Evolutionary conservation across 176 grass and related monocot genomes (phyloP).

Genomic region (Aegilops umbellulata): DNA sequence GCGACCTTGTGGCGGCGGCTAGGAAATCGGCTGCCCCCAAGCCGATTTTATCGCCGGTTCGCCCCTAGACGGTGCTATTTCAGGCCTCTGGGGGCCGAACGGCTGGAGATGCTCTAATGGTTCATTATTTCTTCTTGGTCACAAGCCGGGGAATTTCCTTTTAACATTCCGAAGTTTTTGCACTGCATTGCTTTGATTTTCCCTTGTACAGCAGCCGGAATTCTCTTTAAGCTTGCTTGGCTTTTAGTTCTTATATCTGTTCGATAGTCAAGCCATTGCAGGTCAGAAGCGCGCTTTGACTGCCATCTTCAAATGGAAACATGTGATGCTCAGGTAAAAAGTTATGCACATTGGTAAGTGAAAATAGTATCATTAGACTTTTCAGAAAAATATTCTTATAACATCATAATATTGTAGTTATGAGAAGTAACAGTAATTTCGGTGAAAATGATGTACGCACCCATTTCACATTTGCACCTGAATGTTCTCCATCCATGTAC

Average conservation of each 20-base stretch:
- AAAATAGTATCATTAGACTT: no score
- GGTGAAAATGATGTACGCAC: not conserved
- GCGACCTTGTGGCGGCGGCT: no score
- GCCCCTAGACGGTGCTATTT: no score
- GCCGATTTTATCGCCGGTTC: no score
- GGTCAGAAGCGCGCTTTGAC: not conserved
- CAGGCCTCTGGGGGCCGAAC: no score
- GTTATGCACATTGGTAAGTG: no score
- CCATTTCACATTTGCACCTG: not conserved
- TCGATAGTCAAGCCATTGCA: not conserved
- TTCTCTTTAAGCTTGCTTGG: not conserved
- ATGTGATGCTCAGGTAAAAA: no score
- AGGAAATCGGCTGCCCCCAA: no score
- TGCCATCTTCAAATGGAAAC: not conserved
- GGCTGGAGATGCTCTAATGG: not conserved
- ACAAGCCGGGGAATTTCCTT: not conserved
- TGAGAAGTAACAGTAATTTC: not conserved
- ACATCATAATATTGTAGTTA: no score
- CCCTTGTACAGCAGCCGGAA: not conserved
- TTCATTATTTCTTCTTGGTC: not conserved
- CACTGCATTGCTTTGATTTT: not conserved
- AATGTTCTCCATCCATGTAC: not conserved
- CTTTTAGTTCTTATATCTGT: slow-evolving; percentile 10
- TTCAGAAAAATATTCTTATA: no score
- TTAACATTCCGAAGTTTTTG: not conserved